Conservation (phyloP, 768 basidiomycete genomes). For the Tremella mesenterica region DNA sequence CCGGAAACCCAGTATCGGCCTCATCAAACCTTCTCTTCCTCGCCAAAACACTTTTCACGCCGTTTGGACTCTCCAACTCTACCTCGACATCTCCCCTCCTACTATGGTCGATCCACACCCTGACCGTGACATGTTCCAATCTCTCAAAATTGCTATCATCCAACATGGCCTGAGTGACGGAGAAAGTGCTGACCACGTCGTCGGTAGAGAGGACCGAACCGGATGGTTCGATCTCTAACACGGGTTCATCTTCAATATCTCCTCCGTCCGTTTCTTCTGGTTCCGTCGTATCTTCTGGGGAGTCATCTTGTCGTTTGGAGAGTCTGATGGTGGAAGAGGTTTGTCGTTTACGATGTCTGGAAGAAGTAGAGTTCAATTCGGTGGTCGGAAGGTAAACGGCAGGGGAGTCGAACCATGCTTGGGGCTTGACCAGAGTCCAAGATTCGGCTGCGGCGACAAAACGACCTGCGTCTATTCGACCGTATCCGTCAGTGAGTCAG, state of each 20-base stretch:
- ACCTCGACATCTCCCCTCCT: slow-evolving; percentile 88
- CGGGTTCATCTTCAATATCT: slow-evolving; percentile 40
- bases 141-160: slow-evolving; percentile 67
- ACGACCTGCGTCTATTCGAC: slow-evolving; percentile 69
- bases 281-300: slow-evolving; percentile 8
- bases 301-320: slow-evolving; percentile 50
- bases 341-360: slow-evolving; percentile 7
- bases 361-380: slow-evolving; percentile 15
- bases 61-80: slow-evolving; percentile 72
- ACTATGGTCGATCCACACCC: slow-evolving; percentile 85
- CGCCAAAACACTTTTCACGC: slow-evolving; percentile 75
- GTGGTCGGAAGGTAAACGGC: slow-evolving; percentile 48
- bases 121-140: slow-evolving; percentile 85
- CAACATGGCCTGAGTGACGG: slow-evolving; percentile 61
- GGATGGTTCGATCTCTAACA: slow-evolving; percentile 50
- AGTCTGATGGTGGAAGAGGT: slow-evolving; percentile 59
- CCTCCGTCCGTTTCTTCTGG: slow-evolving; percentile 1
- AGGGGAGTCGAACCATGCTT: slow-evolving; percentile 75
- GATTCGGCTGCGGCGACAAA: slow-evolving; percentile 70
- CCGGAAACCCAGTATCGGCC: slow-evolving; percentile 64
- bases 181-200: slow-evolving; percentile 59
- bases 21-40: slow-evolving; percentile 60
- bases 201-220: slow-evolving; percentile 52
- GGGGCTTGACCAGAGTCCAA: slow-evolving; percentile 87
- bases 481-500: slow-evolving; percentile 61